Evolutionary conservation across 1,139 yeast genomes (phyloP), one percentile per base, ranked within the genome.

Genomic region (Yamadazyma songkhlaensis): DNA sequence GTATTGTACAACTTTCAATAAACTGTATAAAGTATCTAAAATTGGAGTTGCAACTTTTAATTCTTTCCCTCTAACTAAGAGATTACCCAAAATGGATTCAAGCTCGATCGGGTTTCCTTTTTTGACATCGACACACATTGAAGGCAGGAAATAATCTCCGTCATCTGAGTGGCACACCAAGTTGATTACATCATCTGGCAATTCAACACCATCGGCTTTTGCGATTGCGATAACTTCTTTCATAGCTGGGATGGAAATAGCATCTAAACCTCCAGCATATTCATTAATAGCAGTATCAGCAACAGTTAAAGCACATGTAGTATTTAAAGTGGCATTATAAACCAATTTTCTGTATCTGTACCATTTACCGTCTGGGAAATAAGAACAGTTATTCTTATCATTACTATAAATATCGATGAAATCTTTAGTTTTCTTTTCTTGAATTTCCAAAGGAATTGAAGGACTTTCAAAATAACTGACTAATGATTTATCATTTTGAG

Each of bases 191-290:
- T 36, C 39, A 7, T 32, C 36, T n/a, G 39, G 36, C 21, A 36
- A 36, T 2, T 25, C 29, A 12, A 32, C 29, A 6, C 86, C 86
- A 37, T 76, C 84, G n/a, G 78, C 71, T 40, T 72, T 74, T 22
- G 92, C 92, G 42, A 81, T 74, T 9, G 67, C 69, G 15, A 72
- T 51, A 14, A 84, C 61, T 54, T 84, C 92, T 25, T 57, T 51
- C 90, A 84, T 84, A 4, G 87, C 85, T 2, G 87, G 87, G 5
- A 50, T 39, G 7, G 50, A 47, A 25, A 56, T 38, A 15, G 49
- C 41, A 23, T 45, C 44, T 25, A 45, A 39, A 10, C 48, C 43
- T 4, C 49, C 48, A 25, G 47, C 39, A 26, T 45, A 41, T 15
- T 50, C 54, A 27, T 56, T 36, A 20, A 45, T 41, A 1, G 63